Conservation (phyloP, 768 basidiomycete species). For the Lactarius evosmus region DNA sequence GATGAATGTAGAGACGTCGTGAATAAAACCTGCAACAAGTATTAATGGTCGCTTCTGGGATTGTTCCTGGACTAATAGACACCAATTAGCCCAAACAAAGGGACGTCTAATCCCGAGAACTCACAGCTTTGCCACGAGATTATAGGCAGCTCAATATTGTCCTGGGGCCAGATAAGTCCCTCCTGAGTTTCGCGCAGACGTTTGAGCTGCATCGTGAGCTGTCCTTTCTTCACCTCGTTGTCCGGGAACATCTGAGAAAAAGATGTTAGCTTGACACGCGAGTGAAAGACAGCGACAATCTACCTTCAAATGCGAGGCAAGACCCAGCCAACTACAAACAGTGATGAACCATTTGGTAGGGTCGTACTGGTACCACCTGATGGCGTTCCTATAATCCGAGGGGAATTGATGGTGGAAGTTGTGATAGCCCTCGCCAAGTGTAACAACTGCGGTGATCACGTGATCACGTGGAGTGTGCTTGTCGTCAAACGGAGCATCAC, state of each 20-base stretch:
- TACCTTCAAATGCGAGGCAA: conserved; percentile 56
- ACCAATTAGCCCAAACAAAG: conserved; percentile 9
- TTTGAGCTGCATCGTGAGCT: conserved; percentile 93
- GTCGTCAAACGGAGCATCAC: conserved; percentile 90
- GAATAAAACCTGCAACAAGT: conserved; percentile 89
- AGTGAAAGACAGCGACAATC: not conserved
- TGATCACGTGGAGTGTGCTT: conserved; percentile 93
- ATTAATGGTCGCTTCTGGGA: conserved; percentile 75
- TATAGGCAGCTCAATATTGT: conserved; percentile 71
- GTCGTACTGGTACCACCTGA: conserved; percentile 92
- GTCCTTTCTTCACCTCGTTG: conserved; percentile 78
- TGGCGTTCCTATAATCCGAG: conserved; percentile 95
- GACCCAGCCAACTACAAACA: conserved; percentile 54
- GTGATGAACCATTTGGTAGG: conserved; percentile 93
- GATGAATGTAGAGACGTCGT: conserved; percentile 79
- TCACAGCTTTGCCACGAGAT: conserved; percentile 84
- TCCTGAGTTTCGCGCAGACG: conserved; percentile 78
- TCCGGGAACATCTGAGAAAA: conserved; percentile 51
- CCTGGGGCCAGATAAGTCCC: conserved; percentile 72
- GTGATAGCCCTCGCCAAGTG: conserved; percentile 96
- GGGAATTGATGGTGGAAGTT: conserved; percentile 99
- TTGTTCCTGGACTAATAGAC: conserved; percentile 67
- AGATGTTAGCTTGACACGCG: not conserved
- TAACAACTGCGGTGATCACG: conserved; percentile 81
- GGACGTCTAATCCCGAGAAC: conserved; percentile 31